Evolutionary conservation across 169 alveolate genomes (phyloP).

Genomic region (Eimeria maxima): DNA sequence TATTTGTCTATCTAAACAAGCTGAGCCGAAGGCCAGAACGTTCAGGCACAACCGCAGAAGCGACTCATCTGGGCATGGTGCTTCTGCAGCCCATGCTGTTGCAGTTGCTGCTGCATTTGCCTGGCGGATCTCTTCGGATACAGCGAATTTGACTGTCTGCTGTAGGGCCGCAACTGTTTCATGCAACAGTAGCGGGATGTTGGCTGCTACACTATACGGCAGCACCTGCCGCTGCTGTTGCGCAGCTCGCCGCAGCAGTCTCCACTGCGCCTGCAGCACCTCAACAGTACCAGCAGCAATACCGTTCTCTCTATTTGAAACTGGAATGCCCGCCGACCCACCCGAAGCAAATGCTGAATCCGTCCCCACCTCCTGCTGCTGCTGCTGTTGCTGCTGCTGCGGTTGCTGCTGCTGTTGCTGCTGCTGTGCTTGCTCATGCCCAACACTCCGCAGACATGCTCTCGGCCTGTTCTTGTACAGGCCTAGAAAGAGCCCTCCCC

Average conservation of each 20-base stretch:
- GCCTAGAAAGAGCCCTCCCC: background rate
- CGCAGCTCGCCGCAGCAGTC: slow-evolving; percentile 66
- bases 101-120: background rate
- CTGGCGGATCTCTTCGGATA: background rate
- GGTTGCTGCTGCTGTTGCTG: background rate
- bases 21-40: slow-evolving; percentile 23
- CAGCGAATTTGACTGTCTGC: background rate
- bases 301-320: background rate
- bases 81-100: background rate
- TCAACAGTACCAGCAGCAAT: slow-evolving; percentile 5
- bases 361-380: background rate
- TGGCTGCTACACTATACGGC: slow-evolving; percentile 23
- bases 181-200: slow-evolving; percentile 17
- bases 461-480: background rate
- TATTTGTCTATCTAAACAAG: slow-evolving; percentile 13
- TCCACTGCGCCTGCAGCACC: slow-evolving; percentile 35
- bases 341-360: background rate
- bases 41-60: slow-evolving; percentile 48
- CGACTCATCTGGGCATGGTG: slow-evolving; percentile 37
- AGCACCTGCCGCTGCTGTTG: slow-evolving; percentile 64
- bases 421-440: background rate
- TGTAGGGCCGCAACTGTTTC: slow-evolving; percentile 23
- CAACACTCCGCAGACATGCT: background rate
- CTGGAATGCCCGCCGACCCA: background rate
- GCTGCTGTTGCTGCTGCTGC: background rate